Evolutionary conservation across 2,329 filamentous ascomycete species (phyloP).

Genomic region (Onygena corvina): DNA sequence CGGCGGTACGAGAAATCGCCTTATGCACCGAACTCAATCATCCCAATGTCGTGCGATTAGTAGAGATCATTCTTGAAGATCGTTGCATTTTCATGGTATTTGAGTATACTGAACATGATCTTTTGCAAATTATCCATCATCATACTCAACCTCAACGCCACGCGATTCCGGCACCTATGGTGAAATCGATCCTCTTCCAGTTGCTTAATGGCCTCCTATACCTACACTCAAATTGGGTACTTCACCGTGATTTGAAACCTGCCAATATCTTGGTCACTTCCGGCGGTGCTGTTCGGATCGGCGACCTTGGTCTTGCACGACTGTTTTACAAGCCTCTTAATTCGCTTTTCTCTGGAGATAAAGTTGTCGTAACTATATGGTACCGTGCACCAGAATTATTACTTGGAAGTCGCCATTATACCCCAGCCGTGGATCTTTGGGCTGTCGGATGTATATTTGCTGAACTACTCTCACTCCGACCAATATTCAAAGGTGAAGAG

Average conservation of each 20-base stretch:
- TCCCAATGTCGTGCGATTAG: slow-evolving; percentile 75
- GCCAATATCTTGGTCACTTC: slow-evolving; percentile 99
- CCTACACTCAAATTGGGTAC: slow-evolving; percentile 89
- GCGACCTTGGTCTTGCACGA: slow-evolving; percentile 81
- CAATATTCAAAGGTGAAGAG: slow-evolving; percentile 97
- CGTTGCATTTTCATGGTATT: slow-evolving; percentile 99
- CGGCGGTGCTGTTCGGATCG: slow-evolving; percentile 79
- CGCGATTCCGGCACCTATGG: slow-evolving; percentile 73
- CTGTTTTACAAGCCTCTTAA: slow-evolving; percentile 90
- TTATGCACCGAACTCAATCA: slow-evolving; percentile 86
- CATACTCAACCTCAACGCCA: slow-evolving; percentile 82
- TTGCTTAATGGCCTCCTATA: slow-evolving; percentile 90
- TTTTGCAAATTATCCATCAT: slow-evolving; percentile 96
- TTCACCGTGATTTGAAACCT: slow-evolving; percentile 92
- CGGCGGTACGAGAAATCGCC: slow-evolving; percentile 93
- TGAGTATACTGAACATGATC: slow-evolving; percentile 93
- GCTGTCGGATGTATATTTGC: slow-evolving; percentile 97
- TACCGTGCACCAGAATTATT: slow-evolving; percentile 92
- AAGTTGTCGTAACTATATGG: slow-evolving; percentile 98
- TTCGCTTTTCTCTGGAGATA: slow-evolving; percentile 84
- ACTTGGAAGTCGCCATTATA: slow-evolving; percentile 89
- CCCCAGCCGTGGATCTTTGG: slow-evolving; percentile 93
- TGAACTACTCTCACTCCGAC: slow-evolving; percentile 74
- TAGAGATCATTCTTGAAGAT: slow-evolving; percentile 94
- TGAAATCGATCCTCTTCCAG: slow-evolving; percentile 93